Evolutionary conservation across 768 basidiomycete genomes (phyloP).

Genomic region (Galerina marginata): DNA sequence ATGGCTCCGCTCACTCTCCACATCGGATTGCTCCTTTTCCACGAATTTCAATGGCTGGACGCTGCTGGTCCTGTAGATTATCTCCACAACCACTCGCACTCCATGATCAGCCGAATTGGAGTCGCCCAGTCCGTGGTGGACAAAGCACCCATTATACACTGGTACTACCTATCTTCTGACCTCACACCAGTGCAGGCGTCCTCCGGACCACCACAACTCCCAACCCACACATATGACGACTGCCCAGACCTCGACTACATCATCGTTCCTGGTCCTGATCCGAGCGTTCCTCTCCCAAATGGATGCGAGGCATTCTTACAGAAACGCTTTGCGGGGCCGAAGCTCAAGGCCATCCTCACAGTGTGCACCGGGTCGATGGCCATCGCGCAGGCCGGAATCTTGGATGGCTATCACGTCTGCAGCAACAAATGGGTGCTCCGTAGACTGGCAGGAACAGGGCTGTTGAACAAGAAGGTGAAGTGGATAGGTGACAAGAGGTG

Average conservation of each 20-base stretch:
- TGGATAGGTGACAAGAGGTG: constrained; percentile 33
- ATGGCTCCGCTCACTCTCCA: constrained; percentile 8
- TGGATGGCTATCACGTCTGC: constrained; percentile 27
- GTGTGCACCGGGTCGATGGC: constrained; percentile 28
- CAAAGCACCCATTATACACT: constrained; percentile 27
- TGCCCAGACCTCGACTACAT: constrained; percentile 32
- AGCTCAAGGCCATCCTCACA: constrained; percentile 22
- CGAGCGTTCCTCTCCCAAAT: constrained; percentile 12
- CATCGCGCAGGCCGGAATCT: constrained; percentile 26
- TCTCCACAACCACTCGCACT: constrained; percentile 25
- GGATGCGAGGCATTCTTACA: constrained; percentile 25
- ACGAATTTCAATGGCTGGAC: constrained; percentile 28
- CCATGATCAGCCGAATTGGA: background rate
- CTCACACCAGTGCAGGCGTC: constrained; percentile 20
- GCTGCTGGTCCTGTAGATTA: constrained; percentile 27
- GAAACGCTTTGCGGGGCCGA: constrained; percentile 15
- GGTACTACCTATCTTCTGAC: constrained; percentile 28
- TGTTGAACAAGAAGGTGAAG: constrained; percentile 26
- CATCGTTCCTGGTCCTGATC: constrained; percentile 29
- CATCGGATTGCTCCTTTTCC: constrained; percentile 27
- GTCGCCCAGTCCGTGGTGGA: constrained; percentile 9
- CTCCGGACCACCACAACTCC: constrained; percentile 24
- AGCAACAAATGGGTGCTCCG: constrained; percentile 26
- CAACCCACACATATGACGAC: constrained; percentile 24
- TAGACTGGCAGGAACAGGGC: constrained; percentile 8